phyloP scores from a whole-genome alignment of 1,139 yeast genomes.

The Hyphopichia pseudoburtonii region DNA sequence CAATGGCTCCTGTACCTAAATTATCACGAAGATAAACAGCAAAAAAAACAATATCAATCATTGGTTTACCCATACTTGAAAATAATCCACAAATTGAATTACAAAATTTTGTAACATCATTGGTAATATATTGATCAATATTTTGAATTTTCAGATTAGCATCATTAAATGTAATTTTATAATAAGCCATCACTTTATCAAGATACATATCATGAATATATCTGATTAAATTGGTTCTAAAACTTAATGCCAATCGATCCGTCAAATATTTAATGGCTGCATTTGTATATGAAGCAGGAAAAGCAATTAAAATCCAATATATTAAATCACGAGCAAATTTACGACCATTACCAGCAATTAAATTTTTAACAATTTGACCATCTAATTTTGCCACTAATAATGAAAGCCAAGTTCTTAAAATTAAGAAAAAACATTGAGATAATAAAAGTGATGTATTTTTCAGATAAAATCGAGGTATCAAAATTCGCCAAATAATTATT shows the following conservation, averaged over 20 bases:
- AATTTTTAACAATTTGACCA: constrained; percentile 88
- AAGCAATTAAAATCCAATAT: constrained; percentile 86
- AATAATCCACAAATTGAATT: constrained; percentile 81
- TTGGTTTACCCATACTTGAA: constrained; percentile 89
- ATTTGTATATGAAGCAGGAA: constrained; percentile 92
- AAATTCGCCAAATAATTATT: constrained; percentile 73
- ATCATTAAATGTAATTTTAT: constrained; percentile 61
- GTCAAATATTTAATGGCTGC: constrained; percentile 85
- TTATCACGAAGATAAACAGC: constrained; percentile 81
- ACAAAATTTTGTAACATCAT: constrained; percentile 80
- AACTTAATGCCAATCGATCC: constrained; percentile 73
- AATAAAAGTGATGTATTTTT: constrained; percentile 66
- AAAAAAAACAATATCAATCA: constrained; percentile 84
- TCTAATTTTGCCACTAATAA: constrained; percentile 84
- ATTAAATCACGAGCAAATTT: constrained; percentile 75
- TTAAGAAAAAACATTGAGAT: constrained; percentile 73
- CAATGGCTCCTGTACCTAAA: constrained; percentile 80
- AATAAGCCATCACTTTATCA: constrained; percentile 78
- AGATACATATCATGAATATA: constrained; percentile 89
- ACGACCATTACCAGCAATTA: constrained; percentile 78
- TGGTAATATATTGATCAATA: constrained; percentile 78
- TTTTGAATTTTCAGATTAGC: constrained; percentile 45
- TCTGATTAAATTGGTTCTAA: constrained; percentile 80
- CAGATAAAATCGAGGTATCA: constrained; percentile 72
- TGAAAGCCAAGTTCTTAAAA: constrained; percentile 85